Evolutionary conservation across 495 filamentous ascomycete species (phyloP).

Genomic region (Aspergillus sparsus): DNA sequence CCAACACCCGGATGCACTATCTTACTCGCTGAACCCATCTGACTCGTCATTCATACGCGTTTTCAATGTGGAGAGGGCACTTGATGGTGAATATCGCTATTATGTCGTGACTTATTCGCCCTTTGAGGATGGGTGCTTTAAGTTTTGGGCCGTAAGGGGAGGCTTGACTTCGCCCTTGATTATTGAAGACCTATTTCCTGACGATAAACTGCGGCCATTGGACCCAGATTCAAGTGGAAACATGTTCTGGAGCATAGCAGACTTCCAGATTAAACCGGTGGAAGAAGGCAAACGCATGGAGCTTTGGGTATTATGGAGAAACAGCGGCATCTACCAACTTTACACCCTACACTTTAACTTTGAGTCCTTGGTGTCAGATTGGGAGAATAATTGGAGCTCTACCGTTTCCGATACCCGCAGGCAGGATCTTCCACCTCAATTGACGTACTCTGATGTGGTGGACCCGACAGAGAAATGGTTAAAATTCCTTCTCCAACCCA

Average conservation of each 20-base stretch:
- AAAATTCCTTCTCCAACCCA: constrained; percentile 75
- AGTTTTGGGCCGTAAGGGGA: constrained; percentile 82
- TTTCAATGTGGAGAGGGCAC: constrained; percentile 55
- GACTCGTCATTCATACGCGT: constrained; percentile 72
- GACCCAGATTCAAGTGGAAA: constrained; percentile 67
- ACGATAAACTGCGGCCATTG: constrained; percentile 62
- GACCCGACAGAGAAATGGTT: constrained; percentile 54
- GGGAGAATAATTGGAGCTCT: constrained; percentile 71
- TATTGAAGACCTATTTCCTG: constrained; percentile 69
- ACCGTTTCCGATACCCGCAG: constrained; percentile 64
- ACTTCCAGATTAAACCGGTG: constrained; percentile 68
- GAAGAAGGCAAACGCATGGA: constrained; percentile 57
- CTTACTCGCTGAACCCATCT: constrained; percentile 75
- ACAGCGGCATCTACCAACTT: constrained; percentile 74
- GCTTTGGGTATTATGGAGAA: constrained; percentile 87
- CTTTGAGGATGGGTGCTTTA: constrained; percentile 83
- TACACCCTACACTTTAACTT: constrained; percentile 64
- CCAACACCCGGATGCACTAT: constrained; percentile 56
- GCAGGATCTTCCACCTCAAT: constrained; percentile 52
- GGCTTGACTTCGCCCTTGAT: constrained; percentile 61
- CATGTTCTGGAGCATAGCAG: constrained; percentile 83
- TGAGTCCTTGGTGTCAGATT: constrained; percentile 53
- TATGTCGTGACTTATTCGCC: constrained; percentile 85
- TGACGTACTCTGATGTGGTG: constrained; percentile 60
- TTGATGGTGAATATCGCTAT: constrained; percentile 62